A percentile compares a stretch with the other conserved stretches of the same genome.
These are phyloP conservation scores for Nigrospora sphaerica DNA, from an alignment of 2,329 filamentous ascomycete species.

Conservation along the genomic window DNA sequence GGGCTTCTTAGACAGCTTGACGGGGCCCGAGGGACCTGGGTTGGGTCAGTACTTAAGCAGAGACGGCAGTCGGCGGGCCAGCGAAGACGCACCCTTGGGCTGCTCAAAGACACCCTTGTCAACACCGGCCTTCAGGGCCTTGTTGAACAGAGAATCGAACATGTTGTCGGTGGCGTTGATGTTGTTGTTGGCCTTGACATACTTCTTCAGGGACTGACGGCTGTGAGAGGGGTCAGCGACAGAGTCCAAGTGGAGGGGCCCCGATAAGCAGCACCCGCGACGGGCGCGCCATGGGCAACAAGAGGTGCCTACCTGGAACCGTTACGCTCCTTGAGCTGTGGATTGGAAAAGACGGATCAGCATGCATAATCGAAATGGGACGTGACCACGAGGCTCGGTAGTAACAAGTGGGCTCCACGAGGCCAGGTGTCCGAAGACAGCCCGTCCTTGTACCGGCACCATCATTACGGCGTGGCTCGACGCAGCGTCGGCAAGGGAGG, in stretches of 20 bases:
- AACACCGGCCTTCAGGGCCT: slow-evolving; percentile 65
- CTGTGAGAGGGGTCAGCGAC: slow-evolving; percentile 27
- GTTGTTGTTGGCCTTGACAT: slow-evolving; percentile 30
- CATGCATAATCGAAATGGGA: slow-evolving; percentile 11
- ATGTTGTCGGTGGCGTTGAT: slow-evolving; percentile 37
- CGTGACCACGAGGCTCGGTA: too few species aligned
- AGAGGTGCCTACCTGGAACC: slow-evolving; percentile 39
- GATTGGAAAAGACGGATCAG: slow-evolving; percentile 28
- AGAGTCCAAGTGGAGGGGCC: too few species aligned
- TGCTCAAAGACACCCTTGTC: slow-evolving; percentile 83
- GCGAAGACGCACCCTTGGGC: slow-evolving; percentile 70
- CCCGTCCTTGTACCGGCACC: too few species aligned
- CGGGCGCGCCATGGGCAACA: slow-evolving; percentile 1
- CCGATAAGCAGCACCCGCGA: slow-evolving; percentile 1
- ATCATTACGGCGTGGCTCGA: slow-evolving; percentile 9
- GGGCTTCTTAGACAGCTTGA: slow-evolving; percentile 84
- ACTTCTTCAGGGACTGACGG: slow-evolving; percentile 56
- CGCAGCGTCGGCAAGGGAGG: slow-evolving; percentile 28
- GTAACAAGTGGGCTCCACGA: too few species aligned
- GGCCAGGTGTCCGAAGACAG: too few species aligned
- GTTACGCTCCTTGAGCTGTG: slow-evolving; percentile 55
- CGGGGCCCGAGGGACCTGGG: slow-evolving; percentile 73
- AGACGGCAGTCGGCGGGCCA: neutral
- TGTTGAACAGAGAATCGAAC: slow-evolving; percentile 63
- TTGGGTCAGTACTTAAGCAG: slow-evolving; percentile 10